Percentiles rank a stretch among this genome's conserved stretches.
phyloP scores from a whole-genome alignment of 768 basidiomycete species.

The Calocybe indica region DNA sequence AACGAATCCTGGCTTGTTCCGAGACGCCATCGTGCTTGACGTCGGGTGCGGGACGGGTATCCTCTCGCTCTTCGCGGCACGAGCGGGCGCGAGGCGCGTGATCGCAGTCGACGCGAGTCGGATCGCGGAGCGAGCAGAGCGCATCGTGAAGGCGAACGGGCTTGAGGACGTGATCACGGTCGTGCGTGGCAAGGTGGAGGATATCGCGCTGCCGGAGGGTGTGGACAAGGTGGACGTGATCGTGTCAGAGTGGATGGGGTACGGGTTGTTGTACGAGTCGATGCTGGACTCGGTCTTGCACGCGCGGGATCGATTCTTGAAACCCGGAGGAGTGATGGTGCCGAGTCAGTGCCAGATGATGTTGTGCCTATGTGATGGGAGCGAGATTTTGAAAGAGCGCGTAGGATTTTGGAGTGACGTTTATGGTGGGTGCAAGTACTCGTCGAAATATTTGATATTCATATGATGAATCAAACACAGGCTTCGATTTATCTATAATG shows the following conservation, averaged over 20 bases:
- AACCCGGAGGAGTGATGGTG: conserved; percentile 76
- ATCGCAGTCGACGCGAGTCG: conserved; percentile 89
- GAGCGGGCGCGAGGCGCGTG: conserved; percentile 84
- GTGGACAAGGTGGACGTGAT: conserved; percentile 86
- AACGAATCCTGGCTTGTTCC: conserved; percentile 74
- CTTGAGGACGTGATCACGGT: conserved; percentile 77
- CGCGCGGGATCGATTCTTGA: conserved; percentile 84
- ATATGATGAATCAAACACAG: conserved; percentile 26
- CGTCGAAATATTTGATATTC: too few relatives aligned
- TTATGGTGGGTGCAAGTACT: conserved; percentile 54
- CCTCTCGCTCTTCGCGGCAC: conserved; percentile 84
- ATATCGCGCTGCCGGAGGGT: conserved; percentile 69
- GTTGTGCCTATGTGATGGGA: conserved; percentile 75
- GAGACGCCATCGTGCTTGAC: conserved; percentile 83
- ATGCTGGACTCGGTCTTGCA: conserved; percentile 95
- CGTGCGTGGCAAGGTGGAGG: conserved; percentile 86
- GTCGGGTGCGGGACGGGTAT: conserved; percentile 97
- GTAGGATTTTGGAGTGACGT: conserved; percentile 88
- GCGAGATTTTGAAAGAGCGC: conserved; percentile 72
- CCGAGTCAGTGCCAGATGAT: conserved; percentile 87
- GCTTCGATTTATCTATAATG: conserved; percentile 89
- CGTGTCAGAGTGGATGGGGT: conserved; percentile 98
- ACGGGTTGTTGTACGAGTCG: conserved; percentile 86
- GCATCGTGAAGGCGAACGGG: conserved; percentile 74
- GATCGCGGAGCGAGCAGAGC: conserved; percentile 69